phyloP scores from a whole-genome alignment of 352 stramenopile genomes.

The Pythium vanterpoolii region DNA sequence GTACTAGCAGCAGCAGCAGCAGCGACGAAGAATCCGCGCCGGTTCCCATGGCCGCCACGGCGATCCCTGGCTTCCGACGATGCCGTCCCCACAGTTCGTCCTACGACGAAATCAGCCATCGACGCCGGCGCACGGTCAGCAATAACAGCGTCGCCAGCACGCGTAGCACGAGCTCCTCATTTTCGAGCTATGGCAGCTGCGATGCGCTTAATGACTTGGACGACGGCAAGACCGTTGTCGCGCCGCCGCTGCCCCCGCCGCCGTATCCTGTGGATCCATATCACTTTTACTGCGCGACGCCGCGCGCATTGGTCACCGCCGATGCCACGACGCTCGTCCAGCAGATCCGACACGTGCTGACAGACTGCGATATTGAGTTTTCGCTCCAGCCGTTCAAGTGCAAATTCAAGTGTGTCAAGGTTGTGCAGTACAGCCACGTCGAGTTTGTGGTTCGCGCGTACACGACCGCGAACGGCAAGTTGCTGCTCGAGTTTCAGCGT shows the following conservation, averaged over 20 bases:
- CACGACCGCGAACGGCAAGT: conserved; percentile 25
- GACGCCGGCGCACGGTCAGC: conserved; percentile 52
- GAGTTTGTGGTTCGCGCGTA: conserved; percentile 80
- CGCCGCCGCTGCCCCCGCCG: conserved; percentile 46
- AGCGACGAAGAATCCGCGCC: conserved; percentile 22
- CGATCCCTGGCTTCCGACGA: conserved; percentile 48
- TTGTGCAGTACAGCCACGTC: conserved; percentile 80
- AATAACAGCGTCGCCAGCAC: conserved; percentile 67
- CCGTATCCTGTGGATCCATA: conserved; percentile 82
- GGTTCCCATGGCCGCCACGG: conserved; percentile 23
- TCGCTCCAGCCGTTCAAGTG: conserved; percentile 69
- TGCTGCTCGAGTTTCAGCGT: conserved; percentile 78
- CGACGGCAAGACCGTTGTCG: conserved; percentile 24
- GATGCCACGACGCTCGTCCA: conserved; percentile 32
- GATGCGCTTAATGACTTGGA: conserved; percentile 16
- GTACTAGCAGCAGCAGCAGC: conserved; percentile 18
- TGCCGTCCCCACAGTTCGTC: conserved; percentile 28
- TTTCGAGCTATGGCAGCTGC: conserved; percentile 21
- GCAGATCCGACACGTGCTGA: conserved; percentile 47
- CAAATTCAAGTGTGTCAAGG: conserved; percentile 88
- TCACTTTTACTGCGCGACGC: conserved; percentile 63
- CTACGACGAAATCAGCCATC: conserved; percentile 21
- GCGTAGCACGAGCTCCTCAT: conserved; percentile 32
- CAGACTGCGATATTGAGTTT: conserved; percentile 62
- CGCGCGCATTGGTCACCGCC: not conserved